Percentiles rank a stretch among this genome's conserved stretches.
These are phyloP conservation scores for Nicotiana noctiflora DNA, from an alignment of 257 asterid species.

Conservation along the genomic window DNA sequence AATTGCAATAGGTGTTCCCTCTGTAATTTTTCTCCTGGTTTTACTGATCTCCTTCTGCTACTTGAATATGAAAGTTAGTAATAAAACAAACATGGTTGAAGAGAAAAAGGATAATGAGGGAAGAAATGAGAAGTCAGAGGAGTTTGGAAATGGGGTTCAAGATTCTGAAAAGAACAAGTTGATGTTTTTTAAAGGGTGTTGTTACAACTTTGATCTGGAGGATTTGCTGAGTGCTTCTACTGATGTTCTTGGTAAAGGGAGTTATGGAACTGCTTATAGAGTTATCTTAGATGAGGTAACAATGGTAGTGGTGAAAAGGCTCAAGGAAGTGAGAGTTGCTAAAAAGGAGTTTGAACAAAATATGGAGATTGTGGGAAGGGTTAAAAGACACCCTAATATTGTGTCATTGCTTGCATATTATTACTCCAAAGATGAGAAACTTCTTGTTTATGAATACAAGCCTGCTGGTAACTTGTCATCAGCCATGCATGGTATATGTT, in stretches of 20 bases:
- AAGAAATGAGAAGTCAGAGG: slow-evolving; percentile 57
- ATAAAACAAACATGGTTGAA: slow-evolving; percentile 31
- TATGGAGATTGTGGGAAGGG: slow-evolving; percentile 16
- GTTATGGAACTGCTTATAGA: slow-evolving; percentile 16
- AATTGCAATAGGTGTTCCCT: slow-evolving; percentile 37
- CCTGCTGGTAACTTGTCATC: slow-evolving; percentile 1
- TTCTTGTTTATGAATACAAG: slow-evolving; percentile 11
- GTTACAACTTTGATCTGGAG: slow-evolving; percentile 12
- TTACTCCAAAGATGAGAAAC: slow-evolving; percentile 16
- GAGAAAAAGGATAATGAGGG: slow-evolving; percentile 46
- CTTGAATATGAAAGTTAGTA: slow-evolving; percentile 37
- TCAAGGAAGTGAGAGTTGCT: slow-evolving; percentile 9
- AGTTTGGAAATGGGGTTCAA: slow-evolving; percentile 87
- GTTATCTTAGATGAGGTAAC: slow-evolving; percentile 14
- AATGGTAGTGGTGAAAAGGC: slow-evolving; percentile 15
- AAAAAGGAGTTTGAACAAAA: slow-evolving; percentile 9
- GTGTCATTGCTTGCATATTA: slow-evolving; percentile 13
- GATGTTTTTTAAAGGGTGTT: slow-evolving; percentile 1
- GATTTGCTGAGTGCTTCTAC: slow-evolving; percentile 17
- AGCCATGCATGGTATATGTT: slow-evolving; percentile 9
- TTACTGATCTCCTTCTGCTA: slow-evolving; percentile 28
- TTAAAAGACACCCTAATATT: slow-evolving; percentile 18
- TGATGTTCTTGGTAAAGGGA: slow-evolving; percentile 22
- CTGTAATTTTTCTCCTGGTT: slow-evolving; percentile 26
- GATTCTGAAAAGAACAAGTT: slow-evolving; percentile 25